Conservation (phyloP, 176 grass and related monocot genomes). For the Oryza meridionalis region DNA sequence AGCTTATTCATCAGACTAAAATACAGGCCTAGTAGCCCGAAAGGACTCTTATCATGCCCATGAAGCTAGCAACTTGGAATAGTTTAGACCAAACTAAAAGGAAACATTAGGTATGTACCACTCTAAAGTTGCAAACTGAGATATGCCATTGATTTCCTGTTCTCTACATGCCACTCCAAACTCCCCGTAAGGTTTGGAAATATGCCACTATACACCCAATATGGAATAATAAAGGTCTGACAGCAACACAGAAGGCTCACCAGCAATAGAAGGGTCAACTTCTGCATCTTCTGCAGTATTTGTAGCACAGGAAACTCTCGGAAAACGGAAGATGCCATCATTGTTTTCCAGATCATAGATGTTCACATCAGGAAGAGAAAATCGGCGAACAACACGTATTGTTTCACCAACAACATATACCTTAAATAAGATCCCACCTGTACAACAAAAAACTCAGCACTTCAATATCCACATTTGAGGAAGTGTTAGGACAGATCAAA, state of each 20-base stretch:
- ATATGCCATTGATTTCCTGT: no score
- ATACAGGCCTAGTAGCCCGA: constrained; percentile 1
- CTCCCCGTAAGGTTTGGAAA: background rate
- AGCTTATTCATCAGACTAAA: background rate
- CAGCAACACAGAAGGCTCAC: constrained; percentile 44
- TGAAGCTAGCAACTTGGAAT: constrained; percentile 18
- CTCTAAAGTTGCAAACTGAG: background rate
- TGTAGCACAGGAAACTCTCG: constrained; percentile 93
- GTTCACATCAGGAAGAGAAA: constrained; percentile 87
- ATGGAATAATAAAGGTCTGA: background rate
- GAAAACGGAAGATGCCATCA: constrained; percentile 77
- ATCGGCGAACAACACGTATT: constrained; percentile 73
- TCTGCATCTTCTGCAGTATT: constrained; percentile 79
- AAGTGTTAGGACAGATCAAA: background rate
- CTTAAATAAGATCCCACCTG: constrained; percentile 94
- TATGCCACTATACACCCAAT: background rate
- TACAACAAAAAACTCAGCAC: constrained; percentile 24
- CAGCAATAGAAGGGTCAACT: constrained; percentile 80
- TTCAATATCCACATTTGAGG: background rate
- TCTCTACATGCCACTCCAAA: background rate
- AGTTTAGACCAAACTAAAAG: constrained; percentile 3
- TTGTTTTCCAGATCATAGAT: constrained; percentile 61
- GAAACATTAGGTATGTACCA: background rate
- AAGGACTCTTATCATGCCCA: background rate
- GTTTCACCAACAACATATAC: constrained; percentile 90